phyloP scores from a whole-genome alignment of 192 early-diverging fungal genomes.

The Linnemannia exigua region DNA sequence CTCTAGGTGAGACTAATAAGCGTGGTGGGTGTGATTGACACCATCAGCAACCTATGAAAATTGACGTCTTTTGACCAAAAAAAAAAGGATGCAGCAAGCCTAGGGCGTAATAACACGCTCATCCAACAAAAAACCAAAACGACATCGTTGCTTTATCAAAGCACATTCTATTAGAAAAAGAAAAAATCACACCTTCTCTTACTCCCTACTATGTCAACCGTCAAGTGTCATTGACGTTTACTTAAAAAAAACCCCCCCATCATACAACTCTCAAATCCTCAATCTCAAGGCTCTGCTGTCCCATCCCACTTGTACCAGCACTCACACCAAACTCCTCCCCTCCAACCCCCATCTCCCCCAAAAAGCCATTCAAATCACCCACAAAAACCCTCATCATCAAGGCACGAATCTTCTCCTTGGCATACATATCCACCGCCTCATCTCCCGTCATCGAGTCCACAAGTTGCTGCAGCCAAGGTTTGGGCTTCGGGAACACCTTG shows the following conservation, averaged over 20 bases:
- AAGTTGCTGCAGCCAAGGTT: slow-evolving; percentile 38
- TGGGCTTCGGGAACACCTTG: slow-evolving; percentile 64
- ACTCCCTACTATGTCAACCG: slow-evolving; percentile 1
- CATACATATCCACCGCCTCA: slow-evolving; percentile 54
- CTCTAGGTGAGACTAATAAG: no score
- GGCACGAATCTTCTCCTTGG: slow-evolving; percentile 36
- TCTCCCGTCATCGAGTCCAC: slow-evolving; percentile 43
- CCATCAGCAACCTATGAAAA: no score
- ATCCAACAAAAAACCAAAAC: background rate
- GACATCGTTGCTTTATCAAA: background rate
- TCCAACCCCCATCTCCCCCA: slow-evolving; percentile 17
- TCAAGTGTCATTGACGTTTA: background rate
- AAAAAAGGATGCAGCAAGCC: background rate
- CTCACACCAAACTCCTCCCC: slow-evolving; percentile 6
- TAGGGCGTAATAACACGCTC: no score
- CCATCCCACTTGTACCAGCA: background rate
- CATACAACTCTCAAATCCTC: slow-evolving; percentile 20
- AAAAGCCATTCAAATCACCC: slow-evolving; percentile 35
- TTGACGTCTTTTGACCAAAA: no score
- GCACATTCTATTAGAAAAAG: background rate
- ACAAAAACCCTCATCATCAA: slow-evolving; percentile 45
- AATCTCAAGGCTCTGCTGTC: slow-evolving; percentile 27
- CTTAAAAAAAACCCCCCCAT: background rate
- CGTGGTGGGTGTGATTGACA: no score
- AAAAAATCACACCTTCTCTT: background rate